Base-by-base conservation (phyloP, 305 asterid species). In the Ajuga reptans region DNA sequence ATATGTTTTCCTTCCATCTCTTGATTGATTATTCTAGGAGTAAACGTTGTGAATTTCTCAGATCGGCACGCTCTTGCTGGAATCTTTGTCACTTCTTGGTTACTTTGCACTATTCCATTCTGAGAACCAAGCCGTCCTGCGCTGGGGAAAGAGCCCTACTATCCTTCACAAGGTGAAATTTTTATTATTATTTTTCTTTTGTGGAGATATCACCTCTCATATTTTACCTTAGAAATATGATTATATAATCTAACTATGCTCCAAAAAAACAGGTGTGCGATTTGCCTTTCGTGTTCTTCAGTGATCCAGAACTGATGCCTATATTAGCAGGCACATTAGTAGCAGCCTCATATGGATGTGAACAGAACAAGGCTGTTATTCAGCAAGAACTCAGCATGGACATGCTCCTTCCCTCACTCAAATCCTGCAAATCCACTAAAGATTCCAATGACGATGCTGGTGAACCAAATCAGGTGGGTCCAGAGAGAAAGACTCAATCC, bases 61-160 rank as follows among this genome's bases (percentile, higher is more conserved):
- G 99, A 82, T 85, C 54, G 96, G 97, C 59, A 77, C 71, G 42
- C 86, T 93, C 69, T 82, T 93, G 87, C 83, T 93, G 60, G 99
- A 93, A 81, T 85, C 96, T 50, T 57, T 87, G 79, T 85, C 89
- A 7, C 92, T 93, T 68, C 97, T 93, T 52, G 96, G 99, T 73
- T 91, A 89, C 79, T 93, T 93, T 68, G 81, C 99, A 14, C 68
- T 91, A 66, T 91, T 93, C 82, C 99, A 93, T 72, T 81, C 82
- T 1, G 95, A 86, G 78, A 93, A 93, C 67, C 99, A 93, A 84
- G 97, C 95, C 16, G 99, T 93, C 47, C 96, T 93, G 69, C 95
- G 93, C 59, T 93, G 99, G 99, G 99, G 99, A 79, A 93, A 93
- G 89, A 86, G 96, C 80, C 99, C 97, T 50, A 89, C 99, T 37